Evolutionary conservation across 129 eudicot genomes (phyloP).

Genomic region (Apium graveolens): DNA sequence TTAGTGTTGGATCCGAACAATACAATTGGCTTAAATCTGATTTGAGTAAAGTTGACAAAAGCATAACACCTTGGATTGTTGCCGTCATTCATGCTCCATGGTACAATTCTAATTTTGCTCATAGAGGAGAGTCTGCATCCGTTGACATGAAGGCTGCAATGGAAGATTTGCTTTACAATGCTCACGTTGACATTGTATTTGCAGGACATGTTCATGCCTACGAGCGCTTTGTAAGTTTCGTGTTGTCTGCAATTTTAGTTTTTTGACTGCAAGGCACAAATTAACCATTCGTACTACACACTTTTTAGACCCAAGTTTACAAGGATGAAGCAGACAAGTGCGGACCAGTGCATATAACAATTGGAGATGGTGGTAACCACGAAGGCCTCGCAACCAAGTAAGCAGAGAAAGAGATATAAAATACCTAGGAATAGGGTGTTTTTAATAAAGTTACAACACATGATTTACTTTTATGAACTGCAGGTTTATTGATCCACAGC

Average conservation of each 20-base stretch:
- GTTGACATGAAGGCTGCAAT: conserved; percentile 47
- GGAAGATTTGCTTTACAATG: conserved; percentile 52
- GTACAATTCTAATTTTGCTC: conserved; percentile 68
- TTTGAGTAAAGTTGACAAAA: conserved; percentile 46
- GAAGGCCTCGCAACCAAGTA: conserved; percentile 57
- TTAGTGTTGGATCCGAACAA: conserved; percentile 43
- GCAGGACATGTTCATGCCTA: conserved; percentile 90
- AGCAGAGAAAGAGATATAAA: conserved; percentile 6
- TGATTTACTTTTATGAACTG: not conserved
- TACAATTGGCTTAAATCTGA: conserved; percentile 57
- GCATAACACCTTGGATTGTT: conserved; percentile 58
- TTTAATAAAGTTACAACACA: not conserved
- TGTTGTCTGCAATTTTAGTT: not conserved
- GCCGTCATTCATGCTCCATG: conserved; percentile 71
- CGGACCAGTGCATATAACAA: conserved; percentile 54
- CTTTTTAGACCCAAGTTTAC: conserved; percentile 41
- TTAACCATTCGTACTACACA: not conserved
- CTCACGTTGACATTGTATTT: conserved; percentile 56
- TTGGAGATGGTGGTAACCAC: conserved; percentile 72
- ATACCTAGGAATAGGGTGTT: not conserved
- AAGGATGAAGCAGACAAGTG: conserved; percentile 34
- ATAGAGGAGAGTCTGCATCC: conserved; percentile 52
- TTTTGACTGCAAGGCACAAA: not conserved
- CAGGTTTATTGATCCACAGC: conserved; percentile 59
- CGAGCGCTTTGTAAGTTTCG: conserved; percentile 57